A percentile compares a stretch with the other conserved stretches of the same genome.
Evolutionary conservation across 2,329 filamentous ascomycete genomes (phyloP).

Genomic region (Neurospora crassa): DNA sequence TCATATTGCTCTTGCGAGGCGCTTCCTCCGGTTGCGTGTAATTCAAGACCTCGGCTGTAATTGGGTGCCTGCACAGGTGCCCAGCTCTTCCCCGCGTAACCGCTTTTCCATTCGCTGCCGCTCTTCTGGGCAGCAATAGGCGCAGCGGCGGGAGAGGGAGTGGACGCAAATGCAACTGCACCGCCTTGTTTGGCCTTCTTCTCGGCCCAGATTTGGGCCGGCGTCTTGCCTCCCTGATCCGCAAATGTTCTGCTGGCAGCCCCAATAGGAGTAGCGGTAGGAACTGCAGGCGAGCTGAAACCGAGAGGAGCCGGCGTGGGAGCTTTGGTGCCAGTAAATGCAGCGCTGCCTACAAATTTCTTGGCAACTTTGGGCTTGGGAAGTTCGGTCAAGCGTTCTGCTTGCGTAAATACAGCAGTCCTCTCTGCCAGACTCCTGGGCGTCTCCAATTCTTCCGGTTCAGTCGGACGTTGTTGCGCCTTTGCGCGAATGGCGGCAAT

Average conservation of each 20-base stretch:
- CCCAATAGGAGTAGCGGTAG: constrained; percentile 57
- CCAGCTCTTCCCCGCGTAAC: constrained; percentile 86
- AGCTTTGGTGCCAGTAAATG: constrained; percentile 82
- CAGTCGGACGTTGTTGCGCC: constrained; percentile 52
- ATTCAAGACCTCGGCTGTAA: constrained; percentile 54
- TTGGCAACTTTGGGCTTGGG: constrained; percentile 95
- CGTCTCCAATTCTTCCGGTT: constrained; percentile 24
- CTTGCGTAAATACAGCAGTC: constrained; percentile 61
- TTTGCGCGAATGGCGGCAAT: constrained; percentile 86
- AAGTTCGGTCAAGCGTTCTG: constrained; percentile 74
- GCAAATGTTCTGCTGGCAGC: constrained; percentile 87
- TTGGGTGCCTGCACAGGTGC: constrained; percentile 67
- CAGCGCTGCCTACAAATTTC: constrained; percentile 64
- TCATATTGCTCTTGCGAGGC: constrained; percentile 33
- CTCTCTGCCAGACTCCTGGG: constrained; percentile 65
- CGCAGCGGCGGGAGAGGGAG: constrained; percentile 34
- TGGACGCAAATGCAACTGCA: constrained; percentile 33
- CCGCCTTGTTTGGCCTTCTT: constrained; percentile 79
- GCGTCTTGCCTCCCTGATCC: constrained; percentile 89
- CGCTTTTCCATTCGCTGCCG: constrained; percentile 81
- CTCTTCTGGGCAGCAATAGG: constrained; percentile 60
- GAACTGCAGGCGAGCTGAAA: constrained; percentile 50
- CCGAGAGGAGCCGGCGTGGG: constrained; percentile 64
- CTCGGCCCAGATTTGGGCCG: constrained; percentile 94
- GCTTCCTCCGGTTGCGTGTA: constrained; percentile 54